Evolutionary conservation across 1,139 yeast genomes (phyloP), one percentile per base, ranked within the genome.

Genomic region (Hyphopichia burtonii): DNA sequence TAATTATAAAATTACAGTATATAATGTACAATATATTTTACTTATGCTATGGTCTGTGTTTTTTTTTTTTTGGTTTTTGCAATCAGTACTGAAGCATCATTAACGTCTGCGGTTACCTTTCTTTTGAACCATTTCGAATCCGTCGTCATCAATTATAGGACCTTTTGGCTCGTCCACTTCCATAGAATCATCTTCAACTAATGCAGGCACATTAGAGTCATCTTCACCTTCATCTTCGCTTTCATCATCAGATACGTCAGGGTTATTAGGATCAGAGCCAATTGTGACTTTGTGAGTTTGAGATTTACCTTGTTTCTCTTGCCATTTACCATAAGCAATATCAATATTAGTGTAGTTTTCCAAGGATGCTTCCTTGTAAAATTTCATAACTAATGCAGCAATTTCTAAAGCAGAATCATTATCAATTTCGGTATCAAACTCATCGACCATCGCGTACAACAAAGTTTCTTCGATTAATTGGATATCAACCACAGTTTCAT

Each of bases 391-490:
- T 50, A 76, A 73, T 34, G 78, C 80, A 3, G 91, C 96, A 36
- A 89, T 78, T 15, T 79, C 80, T 46, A 84, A 71, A 0, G 96
- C 95, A 11, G 96, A 82, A 51, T 87, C 96, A 59, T 93, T 96
- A 54, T 93, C 97, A 34, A 93, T 79, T 41, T 81, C 78, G 6
- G 86, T 86, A 44, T 88, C 96, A 57, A 93, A 93, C 62, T 93
- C 99, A 64, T 93, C 99, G 49, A 83, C 81, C 96, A 93, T 88
- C 33, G 96, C 94, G 56, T 86, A 86, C 39, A 87, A 68, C 46
- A 93, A 67, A 9, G 96, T 81, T 59, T 87, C 96, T 63, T 93
- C 98, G 22, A 93, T 78, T 48, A 86, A 78, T 41, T 81, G 84
- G 7, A 85, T 72, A 55, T 90, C 98, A 8, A 91, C 87, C 10